These are phyloP conservation scores for Durotheca rogersii DNA, from an alignment of 495 filamentous ascomycete genomes.

Conservation along the genomic window DNA sequence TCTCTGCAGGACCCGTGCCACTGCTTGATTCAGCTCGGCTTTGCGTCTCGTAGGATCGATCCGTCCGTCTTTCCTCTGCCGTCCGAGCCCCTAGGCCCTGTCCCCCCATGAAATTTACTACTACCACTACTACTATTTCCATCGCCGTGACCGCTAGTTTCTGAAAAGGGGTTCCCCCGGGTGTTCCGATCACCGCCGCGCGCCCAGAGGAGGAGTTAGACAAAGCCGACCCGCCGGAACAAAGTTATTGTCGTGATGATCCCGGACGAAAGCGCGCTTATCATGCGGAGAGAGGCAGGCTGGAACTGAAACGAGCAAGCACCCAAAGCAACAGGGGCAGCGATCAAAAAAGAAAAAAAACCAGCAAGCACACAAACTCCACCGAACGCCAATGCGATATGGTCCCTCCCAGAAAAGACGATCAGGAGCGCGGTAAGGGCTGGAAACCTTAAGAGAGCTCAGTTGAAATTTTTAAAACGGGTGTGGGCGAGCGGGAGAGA, in stretches of 20 bases:
- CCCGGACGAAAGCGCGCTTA: constrained; percentile 13
- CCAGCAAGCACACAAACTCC: constrained; percentile 17
- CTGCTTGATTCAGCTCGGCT: neutral
- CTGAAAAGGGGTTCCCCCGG: neutral
- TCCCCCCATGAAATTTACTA: no score
- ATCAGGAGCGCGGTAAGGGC: constrained; percentile 15
- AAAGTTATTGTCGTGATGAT: no score
- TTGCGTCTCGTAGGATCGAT: no score
- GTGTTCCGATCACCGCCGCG: neutral
- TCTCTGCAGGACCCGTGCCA: neutral
- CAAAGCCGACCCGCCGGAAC: no score
- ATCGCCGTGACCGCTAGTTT: neutral
- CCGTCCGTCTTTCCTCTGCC: no score
- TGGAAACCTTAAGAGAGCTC: no score
- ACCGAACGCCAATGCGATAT: constrained; percentile 34
- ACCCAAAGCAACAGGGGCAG: no score
- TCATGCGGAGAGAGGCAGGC: constrained; percentile 17
- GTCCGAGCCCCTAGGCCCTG: no score
- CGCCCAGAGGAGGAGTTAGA: no score
- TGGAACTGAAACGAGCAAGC: constrained; percentile 8
- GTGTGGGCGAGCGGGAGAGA: constrained; percentile 1
- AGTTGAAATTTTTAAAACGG: no score
- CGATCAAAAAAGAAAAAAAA: constrained; percentile 14
- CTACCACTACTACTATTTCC: neutral
- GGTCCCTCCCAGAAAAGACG: constrained; percentile 16